These are phyloP conservation scores for Yamadazyma diddensiae DNA, from an alignment of 1,139 yeast genomes.

Conservation along the genomic window DNA sequence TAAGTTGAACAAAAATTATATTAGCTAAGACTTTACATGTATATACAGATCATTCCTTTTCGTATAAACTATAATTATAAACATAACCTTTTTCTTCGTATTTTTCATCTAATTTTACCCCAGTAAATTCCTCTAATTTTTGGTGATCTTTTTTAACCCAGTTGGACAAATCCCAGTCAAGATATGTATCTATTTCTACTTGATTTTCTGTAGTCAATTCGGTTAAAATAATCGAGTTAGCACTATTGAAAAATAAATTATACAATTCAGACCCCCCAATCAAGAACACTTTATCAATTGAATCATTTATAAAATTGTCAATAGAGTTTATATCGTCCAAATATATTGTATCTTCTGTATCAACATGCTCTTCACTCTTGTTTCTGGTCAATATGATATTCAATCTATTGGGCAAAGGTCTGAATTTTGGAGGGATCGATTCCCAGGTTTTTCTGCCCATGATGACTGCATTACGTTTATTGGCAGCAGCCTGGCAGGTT, in stretches of 20 bases:
- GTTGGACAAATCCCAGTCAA: conserved; percentile 29
- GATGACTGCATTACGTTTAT: conserved; percentile 67
- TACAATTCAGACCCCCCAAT: conserved; percentile 96
- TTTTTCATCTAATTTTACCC: conserved; percentile 34
- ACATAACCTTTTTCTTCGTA: conserved; percentile 45
- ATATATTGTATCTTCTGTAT: conserved; percentile 25
- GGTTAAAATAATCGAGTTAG: conserved; percentile 68
- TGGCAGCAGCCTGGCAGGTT: conserved; percentile 46
- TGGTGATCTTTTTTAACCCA: conserved; percentile 36
- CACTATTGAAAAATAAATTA: conserved; percentile 48
- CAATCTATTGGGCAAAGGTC: conserved; percentile 75
- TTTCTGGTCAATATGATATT: conserved; percentile 73
- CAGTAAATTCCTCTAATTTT: conserved; percentile 40
- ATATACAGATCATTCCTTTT: conserved; percentile 4
- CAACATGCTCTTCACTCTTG: conserved; percentile 17
- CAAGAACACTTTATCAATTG: conserved; percentile 61
- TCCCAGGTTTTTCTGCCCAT: conserved; percentile 99
- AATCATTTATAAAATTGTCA: conserved; percentile 34
- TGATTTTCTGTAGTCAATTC: conserved; percentile 46
- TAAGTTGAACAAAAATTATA: conserved; percentile 33
- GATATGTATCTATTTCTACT: conserved; percentile 66
- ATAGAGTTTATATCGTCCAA: conserved; percentile 43
- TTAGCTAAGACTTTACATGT: conserved; percentile 9
- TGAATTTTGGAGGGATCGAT: conserved; percentile 77
- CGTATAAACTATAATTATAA: conserved; percentile 36